A percentile compares a stretch with the other conserved stretches of the same genome.
phyloP scores from a whole-genome alignment of 352 stramenopile species.

The Globisporangium solare region DNA sequence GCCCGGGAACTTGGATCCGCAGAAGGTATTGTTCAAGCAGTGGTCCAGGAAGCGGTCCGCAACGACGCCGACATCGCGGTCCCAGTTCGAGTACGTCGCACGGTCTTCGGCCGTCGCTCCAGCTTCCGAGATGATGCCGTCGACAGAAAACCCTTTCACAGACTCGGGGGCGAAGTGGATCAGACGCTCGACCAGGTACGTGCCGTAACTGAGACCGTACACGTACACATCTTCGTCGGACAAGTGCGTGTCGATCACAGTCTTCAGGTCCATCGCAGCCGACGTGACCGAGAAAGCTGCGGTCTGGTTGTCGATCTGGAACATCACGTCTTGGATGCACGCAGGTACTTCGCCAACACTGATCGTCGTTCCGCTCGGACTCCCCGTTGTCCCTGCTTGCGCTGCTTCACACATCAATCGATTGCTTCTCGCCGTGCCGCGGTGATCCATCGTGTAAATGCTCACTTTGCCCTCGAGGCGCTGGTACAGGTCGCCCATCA shows the following conservation, averaged over 20 bases:
- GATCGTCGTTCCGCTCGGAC: slow-evolving; percentile 44
- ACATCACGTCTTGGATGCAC: slow-evolving; percentile 68
- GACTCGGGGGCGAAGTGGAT: slow-evolving; percentile 45
- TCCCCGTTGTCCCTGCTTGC: slow-evolving; percentile 41
- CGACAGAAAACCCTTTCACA: slow-evolving; percentile 48
- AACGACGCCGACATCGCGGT: slow-evolving; percentile 64
- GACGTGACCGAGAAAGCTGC: slow-evolving; percentile 70
- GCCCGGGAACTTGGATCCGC: slow-evolving; percentile 55
- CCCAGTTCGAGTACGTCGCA: slow-evolving; percentile 79
- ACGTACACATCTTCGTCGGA: slow-evolving; percentile 55
- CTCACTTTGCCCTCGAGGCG: slow-evolving; percentile 44
- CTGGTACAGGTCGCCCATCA: slow-evolving; percentile 56
- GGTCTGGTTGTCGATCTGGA: slow-evolving; percentile 72
- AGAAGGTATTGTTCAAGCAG: slow-evolving; percentile 57
- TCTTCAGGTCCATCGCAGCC: slow-evolving; percentile 56
- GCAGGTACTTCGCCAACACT: slow-evolving; percentile 47
- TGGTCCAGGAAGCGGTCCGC: slow-evolving; percentile 47
- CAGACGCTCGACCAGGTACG: slow-evolving; percentile 60
- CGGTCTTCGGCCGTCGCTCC: slow-evolving; percentile 42
- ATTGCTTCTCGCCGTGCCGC: slow-evolving; percentile 54
- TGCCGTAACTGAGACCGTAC: slow-evolving; percentile 79
- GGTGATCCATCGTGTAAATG: slow-evolving; percentile 69
- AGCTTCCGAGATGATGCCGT: slow-evolving; percentile 65
- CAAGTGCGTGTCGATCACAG: slow-evolving; percentile 41
- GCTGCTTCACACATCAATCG: slow-evolving; percentile 51